These are phyloP conservation scores for Boletus huronensis DNA, from an alignment of 768 basidiomycete species.

Conservation along the genomic window DNA sequence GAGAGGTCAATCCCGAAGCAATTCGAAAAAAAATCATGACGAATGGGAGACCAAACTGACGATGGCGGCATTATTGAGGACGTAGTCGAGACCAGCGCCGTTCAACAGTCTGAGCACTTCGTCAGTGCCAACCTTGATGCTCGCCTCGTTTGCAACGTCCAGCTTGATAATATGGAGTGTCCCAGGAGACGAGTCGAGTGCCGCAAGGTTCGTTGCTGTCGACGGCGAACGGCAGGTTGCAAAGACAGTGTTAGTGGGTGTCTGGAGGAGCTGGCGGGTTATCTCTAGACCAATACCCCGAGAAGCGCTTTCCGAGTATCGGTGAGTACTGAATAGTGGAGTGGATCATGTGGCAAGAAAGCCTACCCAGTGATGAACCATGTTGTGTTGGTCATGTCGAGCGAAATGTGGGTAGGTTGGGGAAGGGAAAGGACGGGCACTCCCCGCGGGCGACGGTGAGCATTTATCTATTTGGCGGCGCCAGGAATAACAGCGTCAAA, in stretches of 20 bases:
- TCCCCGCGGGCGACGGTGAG: not conserved
- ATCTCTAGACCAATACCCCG: slow-evolving; percentile 15
- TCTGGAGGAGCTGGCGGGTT: slow-evolving; percentile 9
- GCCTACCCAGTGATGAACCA: slow-evolving; percentile 10
- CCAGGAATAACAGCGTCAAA: not conserved
- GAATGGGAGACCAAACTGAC: slow-evolving; percentile 22
- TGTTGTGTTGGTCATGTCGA: not conserved
- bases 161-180: slow-evolving; percentile 33
- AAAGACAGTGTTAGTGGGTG: slow-evolving; percentile 19
- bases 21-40: not conserved
- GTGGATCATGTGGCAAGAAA: not conserved
- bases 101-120: not conserved
- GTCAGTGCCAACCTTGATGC: slow-evolving; percentile 25
- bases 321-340: not conserved
- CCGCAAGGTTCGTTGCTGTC: slow-evolving; percentile 15
- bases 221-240: slow-evolving; percentile 23
- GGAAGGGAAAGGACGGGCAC: not conserved
- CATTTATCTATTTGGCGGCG: not conserved
- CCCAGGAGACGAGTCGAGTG: slow-evolving; percentile 12
- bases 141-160: slow-evolving; percentile 27
- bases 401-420: not conserved
- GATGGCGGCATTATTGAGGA: slow-evolving; percentile 36
- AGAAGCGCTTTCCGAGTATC: not conserved
- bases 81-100: not conserved
- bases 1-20: not conserved